Evolutionary conservation across 371 early-diverging fungal genomes (phyloP).

Genomic region (Syncephalastrum monosporum): DNA sequence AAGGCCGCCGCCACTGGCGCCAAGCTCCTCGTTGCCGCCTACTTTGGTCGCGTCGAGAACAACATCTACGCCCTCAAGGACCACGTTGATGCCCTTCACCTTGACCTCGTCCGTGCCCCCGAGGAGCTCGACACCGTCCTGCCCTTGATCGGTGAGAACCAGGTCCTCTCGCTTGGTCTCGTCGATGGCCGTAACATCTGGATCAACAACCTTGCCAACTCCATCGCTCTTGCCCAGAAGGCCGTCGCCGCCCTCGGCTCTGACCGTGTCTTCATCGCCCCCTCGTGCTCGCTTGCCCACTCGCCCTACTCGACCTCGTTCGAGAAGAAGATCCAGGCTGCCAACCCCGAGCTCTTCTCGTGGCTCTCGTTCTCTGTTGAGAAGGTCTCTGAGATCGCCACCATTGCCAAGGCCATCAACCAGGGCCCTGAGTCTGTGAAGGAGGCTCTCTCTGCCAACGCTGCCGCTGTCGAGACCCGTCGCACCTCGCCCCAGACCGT

Average conservation of each 20-base stretch:
- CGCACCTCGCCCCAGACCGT: constrained; percentile 81
- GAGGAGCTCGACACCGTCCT: constrained; percentile 76
- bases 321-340: constrained; percentile 73
- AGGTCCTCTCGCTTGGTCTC: constrained; percentile 84
- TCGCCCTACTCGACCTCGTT: constrained; percentile 84
- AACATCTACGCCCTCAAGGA: constrained; percentile 70
- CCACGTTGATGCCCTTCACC: constrained; percentile 82
- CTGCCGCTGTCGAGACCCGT: constrained; percentile 70
- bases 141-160: constrained; percentile 48
- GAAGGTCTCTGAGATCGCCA: constrained; percentile 82
- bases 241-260: constrained; percentile 67
- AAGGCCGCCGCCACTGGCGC: constrained; percentile 50
- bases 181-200: constrained; percentile 97
- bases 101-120: constrained; percentile 89
- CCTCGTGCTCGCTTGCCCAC: constrained; percentile 93
- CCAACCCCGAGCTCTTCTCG: constrained; percentile 76
- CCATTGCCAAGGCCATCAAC: constrained; percentile 72
- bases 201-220: constrained; percentile 83
- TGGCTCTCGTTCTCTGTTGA: constrained; percentile 95
- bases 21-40: constrained; percentile 85
- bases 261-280: constrained; percentile 79
- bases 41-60: constrained; percentile 86
- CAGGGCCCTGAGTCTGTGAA: constrained; percentile 66
- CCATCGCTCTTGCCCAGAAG: constrained; percentile 67
- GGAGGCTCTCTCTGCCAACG: constrained; percentile 73